Base-by-base conservation (phyloP, 176 grass and related monocot genomes). In the Triticum urartu region DNA sequence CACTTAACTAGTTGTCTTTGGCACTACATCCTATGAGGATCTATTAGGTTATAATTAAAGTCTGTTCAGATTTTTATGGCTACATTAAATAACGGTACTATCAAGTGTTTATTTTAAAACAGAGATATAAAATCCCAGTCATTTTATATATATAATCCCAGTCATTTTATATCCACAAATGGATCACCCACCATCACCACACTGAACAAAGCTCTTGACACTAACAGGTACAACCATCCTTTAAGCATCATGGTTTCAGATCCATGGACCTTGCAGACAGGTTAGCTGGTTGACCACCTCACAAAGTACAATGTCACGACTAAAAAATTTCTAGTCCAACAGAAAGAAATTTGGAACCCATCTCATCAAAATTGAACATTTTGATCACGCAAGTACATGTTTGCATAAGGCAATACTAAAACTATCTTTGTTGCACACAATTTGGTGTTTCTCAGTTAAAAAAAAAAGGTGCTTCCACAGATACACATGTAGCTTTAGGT, bases 1-100 rank as follows among this genome's bases (percentile, higher is more conserved):
- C 14, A 59, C 45, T 73, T 54, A 43, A 68, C 33, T 64, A 86
- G 62, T 21, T 69, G 68, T 36, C 33, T 18, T 79, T 79, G 62
- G 25, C 25, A 86, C 25, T 9, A 76, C 25, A 52, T 32, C 73
- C 25, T 76, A 32, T 1, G 15, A 81, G 42, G 40, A 86, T 30
- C 69, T 36, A 56, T 40, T 66, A 64, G 45, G 36, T 35, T 71
- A 56, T 66, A 72, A 82, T 6, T 17, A 4, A 38, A 38, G 13
- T 39, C 70, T 78, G 30, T 36, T 79, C 20, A 43, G n/a, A 2
- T 72, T 74, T 74, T 60, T 62, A 84, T 74, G 56, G 14, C 54
- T 63, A 45, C 9, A 61, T 61, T 1, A 83, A 72, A 39, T 14
- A 40, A 10, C 43, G 14, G 38, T 32, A 36, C 50, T 48, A 34